Evolutionary conservation across 805 yeast species (phyloP).

Genomic region (Komagataella pastoris): DNA sequence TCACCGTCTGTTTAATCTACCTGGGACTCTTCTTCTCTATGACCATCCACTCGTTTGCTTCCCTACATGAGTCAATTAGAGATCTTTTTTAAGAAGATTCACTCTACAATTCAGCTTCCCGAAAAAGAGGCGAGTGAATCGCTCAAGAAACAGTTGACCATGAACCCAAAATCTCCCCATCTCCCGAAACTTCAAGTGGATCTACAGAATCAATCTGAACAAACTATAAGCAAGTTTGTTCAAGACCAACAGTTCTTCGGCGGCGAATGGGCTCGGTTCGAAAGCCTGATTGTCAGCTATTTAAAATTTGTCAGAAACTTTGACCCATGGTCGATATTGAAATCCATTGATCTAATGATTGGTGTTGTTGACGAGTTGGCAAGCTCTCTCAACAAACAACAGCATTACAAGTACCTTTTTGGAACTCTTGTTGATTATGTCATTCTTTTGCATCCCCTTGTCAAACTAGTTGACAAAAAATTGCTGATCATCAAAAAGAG

Average conservation of each 20-base stretch:
- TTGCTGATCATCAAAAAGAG: constrained; percentile 23
- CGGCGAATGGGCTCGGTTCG: constrained; percentile 30
- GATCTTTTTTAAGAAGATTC: not conserved
- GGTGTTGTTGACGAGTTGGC: constrained; percentile 31
- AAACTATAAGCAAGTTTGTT: constrained; percentile 12
- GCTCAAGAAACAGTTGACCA: constrained; percentile 6
- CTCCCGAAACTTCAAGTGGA: constrained; percentile 13
- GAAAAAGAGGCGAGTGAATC: not conserved
- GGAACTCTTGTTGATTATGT: constrained; percentile 21
- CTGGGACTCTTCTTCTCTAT: not conserved
- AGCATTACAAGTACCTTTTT: constrained; percentile 22
- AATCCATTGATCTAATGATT: constrained; percentile 41
- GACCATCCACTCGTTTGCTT: not conserved
- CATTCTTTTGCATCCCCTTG: constrained; percentile 29
- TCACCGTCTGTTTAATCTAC: not conserved
- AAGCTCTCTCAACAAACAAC: constrained; percentile 32
- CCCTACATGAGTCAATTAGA: not conserved
- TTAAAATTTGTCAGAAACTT: constrained; percentile 31
- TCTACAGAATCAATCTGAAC: constrained; percentile 11
- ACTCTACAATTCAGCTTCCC: not conserved
- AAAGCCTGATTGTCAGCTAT: constrained; percentile 26
- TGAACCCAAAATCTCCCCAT: constrained; percentile 11
- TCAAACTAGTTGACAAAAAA: constrained; percentile 25
- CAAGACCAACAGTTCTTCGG: constrained; percentile 16
- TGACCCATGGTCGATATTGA: constrained; percentile 40